Evolutionary conservation across 2,329 filamentous ascomycete species (phyloP), one percentile per base, ranked within the genome.

Genomic region (Phoma sp.): DNA sequence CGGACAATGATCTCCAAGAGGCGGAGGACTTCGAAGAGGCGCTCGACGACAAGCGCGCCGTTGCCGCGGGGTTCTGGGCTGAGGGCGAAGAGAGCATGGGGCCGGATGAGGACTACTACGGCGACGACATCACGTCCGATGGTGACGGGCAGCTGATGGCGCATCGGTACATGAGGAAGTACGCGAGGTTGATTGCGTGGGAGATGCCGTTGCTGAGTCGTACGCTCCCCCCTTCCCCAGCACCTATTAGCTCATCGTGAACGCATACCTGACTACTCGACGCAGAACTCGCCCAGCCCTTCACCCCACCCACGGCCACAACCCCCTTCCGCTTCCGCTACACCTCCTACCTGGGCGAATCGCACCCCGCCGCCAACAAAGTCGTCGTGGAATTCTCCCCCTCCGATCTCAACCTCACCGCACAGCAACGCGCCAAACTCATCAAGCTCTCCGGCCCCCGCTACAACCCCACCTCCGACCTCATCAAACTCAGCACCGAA

Each of bases 321-420:
- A 50, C 46, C 2, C 52, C 91, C 40, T 85, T 99, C 53, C 89
- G 93, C 67, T 99, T 97, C 86, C 89, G 95, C 68, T 97, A 96
- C 80, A 99, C 95, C 13, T 93, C 89, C 33, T 98, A 98, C 78
- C 89, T 99, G 83, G 93, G 93, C 67, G 95, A 98, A 77, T 81
- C 85, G 51, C 96, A 99, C 78, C 93, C 95, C 0, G 91, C 93
- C 2, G 87, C 92, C 76, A 88, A 87, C 72, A 99, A 99, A 81
- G 93, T 99, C 18, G 93, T 98, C 10, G 86, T 98, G 50, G 90
- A 97, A 73, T 96, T 98, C 77, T 86, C 83, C 60, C 88, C 89
- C 13, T 76, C 77, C 51, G 91, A 96, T 76, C 78, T 97, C 57
- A 78, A 82, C 57, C 82, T 96, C 49, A 86, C 83, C 23, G 78